Base-by-base conservation (phyloP, 176 grass and related monocot genomes). In the Triticum urartu region DNA sequence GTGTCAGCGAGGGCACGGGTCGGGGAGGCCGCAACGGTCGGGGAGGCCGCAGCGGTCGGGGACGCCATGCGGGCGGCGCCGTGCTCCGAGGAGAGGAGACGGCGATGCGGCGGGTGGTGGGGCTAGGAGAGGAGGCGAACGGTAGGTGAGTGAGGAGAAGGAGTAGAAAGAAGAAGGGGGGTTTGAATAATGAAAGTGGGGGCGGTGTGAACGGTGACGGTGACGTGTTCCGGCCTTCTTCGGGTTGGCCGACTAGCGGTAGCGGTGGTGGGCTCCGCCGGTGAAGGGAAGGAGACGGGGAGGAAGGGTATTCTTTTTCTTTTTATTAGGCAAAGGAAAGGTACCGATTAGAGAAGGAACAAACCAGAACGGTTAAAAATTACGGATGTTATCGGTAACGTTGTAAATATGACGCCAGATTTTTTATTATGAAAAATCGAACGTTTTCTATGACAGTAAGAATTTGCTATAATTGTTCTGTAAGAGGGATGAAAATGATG, bases 151-250 rank as follows among this genome's bases (percentile, higher is more conserved):
- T 70, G 90, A 73, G 21, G 33, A 54, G 21, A 24, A 40, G 33
- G 20, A 75, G 45, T 59, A 24, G 40, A 26, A 43, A 28, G 20
- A 20, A 24, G 30, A 14, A 26, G 22, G 15, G 3, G 56, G 75
- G 85, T 80, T 91, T 87, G 68, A 91, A 91, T 75, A 87, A 83
- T 84, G 75, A 87, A 68, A 75, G 81, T 65, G 32, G 64, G 38
- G 43, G 82, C 36, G 78, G 83, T 62, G 83, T 61, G 24, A 81
- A 33, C 13, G 58, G 72, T 40, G 85, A 84, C 67, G 85, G 80
- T 75, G 89, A 87, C 89, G 80, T 87, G 81, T 84, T 84, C 21
- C 78, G 70, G 35, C 35, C 42, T 68, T 81, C 64, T 77, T 77
- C 72, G 14, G 43, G 72, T 75, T 75, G 72, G 72, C 43, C 45